Evolutionary conservation across 768 basidiomycete genomes (phyloP), one percentile per base, ranked within the genome.

Genomic region (Cantharellus anzutake): DNA sequence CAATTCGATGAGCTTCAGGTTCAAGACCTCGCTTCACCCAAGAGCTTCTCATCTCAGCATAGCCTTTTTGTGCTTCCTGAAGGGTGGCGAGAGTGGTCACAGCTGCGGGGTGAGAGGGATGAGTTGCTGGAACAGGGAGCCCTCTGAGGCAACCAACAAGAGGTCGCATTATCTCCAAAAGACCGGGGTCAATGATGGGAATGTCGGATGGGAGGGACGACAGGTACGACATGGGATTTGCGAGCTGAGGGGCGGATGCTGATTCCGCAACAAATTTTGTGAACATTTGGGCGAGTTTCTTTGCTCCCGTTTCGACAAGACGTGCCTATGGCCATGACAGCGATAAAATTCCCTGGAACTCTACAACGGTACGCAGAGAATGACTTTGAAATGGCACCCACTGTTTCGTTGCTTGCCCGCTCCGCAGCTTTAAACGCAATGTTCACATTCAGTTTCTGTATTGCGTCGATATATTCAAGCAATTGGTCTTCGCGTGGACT

Each of bases 201-300:
- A 83, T 0, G 78, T 76, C 3, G 73, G 62, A 56, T n/a, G 62
- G 62, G 35, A 50, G 50, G 16, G 44, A 62, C 40, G 48, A 41
- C 14, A 60, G 56, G 52, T 63, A 58, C 34, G 59, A 16, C 38
- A 57, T 70, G 48, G 75, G 73, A 35, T 74, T 70, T 56, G 20
- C 20, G 79, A 78, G 38, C 0, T 80, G 68, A 14, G 80, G 80
- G 11, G 81, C 77, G 42, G 75, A 73, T 0, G 80, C 89, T 35
- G 80, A 84, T 70, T 88, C 86, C 2, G 88, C 87, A n/a, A 88
- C 84, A 40, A 85, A 75, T 65, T 86, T 87, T n/a, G 86, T 91
- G 67, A 84, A 90, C 7, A 88, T 70, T 65, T 87, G 86, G 0
- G 81, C 76, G 5, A 90, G 73, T 66, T 87, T 88, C 73, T 88